Conservation (phyloP, 2,329 filamentous ascomycete genomes). For the Alternaria sp. region DNA sequence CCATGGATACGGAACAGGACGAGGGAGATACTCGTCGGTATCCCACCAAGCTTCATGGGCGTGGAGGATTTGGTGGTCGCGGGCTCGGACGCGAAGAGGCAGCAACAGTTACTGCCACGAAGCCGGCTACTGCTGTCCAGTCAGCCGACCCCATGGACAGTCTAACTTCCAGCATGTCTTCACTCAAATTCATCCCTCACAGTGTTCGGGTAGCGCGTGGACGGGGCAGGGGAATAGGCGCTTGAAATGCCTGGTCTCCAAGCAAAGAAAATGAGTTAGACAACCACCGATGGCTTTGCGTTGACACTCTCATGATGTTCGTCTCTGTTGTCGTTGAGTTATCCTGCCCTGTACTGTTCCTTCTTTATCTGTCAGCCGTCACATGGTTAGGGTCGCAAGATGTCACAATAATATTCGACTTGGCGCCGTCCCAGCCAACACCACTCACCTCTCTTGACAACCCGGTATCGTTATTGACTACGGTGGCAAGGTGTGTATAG, state of each 20-base stretch:
- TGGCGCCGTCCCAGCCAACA: not conserved
- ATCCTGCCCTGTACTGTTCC: constrained; percentile 10
- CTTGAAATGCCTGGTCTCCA: not conserved
- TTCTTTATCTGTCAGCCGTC: not conserved
- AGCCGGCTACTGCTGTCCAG: constrained; percentile 4
- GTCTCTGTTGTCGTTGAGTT: not conserved
- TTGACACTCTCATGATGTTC: not conserved
- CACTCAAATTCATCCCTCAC: constrained; percentile 73
- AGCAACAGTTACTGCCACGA: constrained; percentile 4
- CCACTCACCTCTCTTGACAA: not conserved
- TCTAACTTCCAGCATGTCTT: constrained; percentile 73
- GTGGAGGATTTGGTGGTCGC: constrained; percentile 42
- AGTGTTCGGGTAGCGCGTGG: constrained; percentile 37
- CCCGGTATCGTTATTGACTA: not conserved
- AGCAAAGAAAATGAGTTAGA: not conserved
- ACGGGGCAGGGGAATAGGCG: constrained; percentile 26
- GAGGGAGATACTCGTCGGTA: constrained; percentile 24
- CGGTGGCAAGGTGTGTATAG: not conserved
- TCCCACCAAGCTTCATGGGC: constrained; percentile 38
- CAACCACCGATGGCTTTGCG: not conserved
- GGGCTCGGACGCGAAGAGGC: constrained; percentile 16
- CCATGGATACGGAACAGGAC: constrained; percentile 34
- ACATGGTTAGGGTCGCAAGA: constrained; percentile 11
- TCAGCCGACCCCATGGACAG: constrained; percentile 67
- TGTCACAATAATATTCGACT: constrained; percentile 6